Conservation (phyloP, 2,329 filamentous ascomycete genomes). For the Lizonia empirigonia region DNA sequence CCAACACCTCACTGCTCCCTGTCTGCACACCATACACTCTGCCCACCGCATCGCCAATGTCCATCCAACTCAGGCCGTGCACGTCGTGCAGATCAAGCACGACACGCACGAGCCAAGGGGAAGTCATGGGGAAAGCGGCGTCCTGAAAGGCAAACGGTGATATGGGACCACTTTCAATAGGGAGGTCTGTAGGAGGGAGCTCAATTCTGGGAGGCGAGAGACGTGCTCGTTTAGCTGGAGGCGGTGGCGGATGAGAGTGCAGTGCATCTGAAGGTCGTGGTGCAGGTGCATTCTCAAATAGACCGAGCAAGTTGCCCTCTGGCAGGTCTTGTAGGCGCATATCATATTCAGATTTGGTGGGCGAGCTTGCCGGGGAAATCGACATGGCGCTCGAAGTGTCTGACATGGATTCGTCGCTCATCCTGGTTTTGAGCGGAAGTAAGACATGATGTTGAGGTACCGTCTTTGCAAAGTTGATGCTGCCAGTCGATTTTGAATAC, state of each 20-base stretch:
- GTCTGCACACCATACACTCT: slow-evolving; percentile 43
- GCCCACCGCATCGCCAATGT: slow-evolving; percentile 44
- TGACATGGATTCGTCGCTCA: slow-evolving; percentile 41
- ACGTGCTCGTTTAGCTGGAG: slow-evolving; percentile 1
- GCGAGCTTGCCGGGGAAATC: slow-evolving; percentile 32
- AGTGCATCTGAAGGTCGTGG: slow-evolving; percentile 5
- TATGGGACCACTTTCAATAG: slow-evolving; percentile 5
- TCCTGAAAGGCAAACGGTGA: slow-evolving; percentile 41
- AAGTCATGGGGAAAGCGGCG: slow-evolving; percentile 33
- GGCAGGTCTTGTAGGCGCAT: not conserved
- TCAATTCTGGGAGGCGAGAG: not conserved
- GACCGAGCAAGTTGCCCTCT: slow-evolving; percentile 8
- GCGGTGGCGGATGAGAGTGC: not conserved
- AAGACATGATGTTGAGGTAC: slow-evolving; percentile 31
- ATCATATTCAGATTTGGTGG: slow-evolving; percentile 27
- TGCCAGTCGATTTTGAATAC: slow-evolving; percentile 44
- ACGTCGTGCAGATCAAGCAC: slow-evolving; percentile 47
- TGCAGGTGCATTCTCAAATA: not conserved
- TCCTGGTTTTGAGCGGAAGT: slow-evolving; percentile 37
- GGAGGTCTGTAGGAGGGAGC: not conserved
- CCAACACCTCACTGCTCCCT: slow-evolving; percentile 43
- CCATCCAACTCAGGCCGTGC: slow-evolving; percentile 45
- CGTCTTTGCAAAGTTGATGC: slow-evolving; percentile 23
- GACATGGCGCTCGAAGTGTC: slow-evolving; percentile 27
- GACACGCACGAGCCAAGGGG: slow-evolving; percentile 45